A percentile compares a stretch with the other conserved stretches of the same genome.
Evolutionary conservation across 371 early-diverging fungal genomes (phyloP).

Genomic region (Mortierella sp.): DNA sequence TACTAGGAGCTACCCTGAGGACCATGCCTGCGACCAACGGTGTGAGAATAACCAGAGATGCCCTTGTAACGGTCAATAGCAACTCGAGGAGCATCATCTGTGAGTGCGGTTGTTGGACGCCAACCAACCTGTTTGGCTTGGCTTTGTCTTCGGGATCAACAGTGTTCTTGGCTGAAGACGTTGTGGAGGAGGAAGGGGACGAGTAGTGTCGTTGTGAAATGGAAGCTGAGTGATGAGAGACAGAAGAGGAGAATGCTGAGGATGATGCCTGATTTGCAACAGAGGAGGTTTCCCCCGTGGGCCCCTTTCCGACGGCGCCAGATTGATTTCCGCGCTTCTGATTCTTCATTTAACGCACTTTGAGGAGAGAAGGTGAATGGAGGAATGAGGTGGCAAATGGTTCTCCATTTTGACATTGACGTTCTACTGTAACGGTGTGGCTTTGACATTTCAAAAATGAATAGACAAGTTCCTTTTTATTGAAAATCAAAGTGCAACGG

Average conservation of each 20-base stretch:
- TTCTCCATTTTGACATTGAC: neutral
- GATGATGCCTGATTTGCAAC: slow-evolving; percentile 10
- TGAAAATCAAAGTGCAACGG: neutral
- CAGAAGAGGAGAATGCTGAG: slow-evolving; percentile 3
- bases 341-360: slow-evolving; percentile 16
- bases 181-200: slow-evolving; percentile 18
- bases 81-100: slow-evolving; percentile 50
- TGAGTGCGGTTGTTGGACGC: slow-evolving; percentile 34
- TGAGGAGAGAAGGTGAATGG: neutral
- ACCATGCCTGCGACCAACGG: slow-evolving; percentile 58
- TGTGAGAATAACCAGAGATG: slow-evolving; percentile 55
- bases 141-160: neutral
- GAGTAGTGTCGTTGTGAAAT: neutral
- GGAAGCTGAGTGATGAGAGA: slow-evolving; percentile 6
- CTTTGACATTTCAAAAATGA: neutral
- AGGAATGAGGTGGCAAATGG: neutral
- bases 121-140: neutral
- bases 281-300: neutral
- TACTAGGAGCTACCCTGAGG: slow-evolving; percentile 61
- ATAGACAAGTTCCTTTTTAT: too few species aligned
- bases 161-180: neutral
- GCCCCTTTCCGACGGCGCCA: slow-evolving; percentile 11
- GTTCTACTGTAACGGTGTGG: neutral
- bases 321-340: slow-evolving; percentile 28
- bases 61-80: slow-evolving; percentile 53